Conservation (phyloP, 108 stramenopile species). For the Nitzschia putrida region DNA sequence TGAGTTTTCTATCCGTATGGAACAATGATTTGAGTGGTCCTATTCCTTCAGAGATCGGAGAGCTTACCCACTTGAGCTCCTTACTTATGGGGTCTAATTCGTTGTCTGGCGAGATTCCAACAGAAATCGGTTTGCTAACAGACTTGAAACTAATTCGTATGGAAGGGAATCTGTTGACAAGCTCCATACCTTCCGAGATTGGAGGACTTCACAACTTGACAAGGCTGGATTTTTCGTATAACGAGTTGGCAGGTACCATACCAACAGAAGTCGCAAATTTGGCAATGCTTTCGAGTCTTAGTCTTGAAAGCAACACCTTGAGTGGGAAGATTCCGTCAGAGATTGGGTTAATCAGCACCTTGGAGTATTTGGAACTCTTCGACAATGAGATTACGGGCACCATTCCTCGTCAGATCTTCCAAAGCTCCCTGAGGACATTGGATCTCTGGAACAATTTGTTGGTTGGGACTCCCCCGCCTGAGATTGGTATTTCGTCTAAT, state of each 20-base stretch:
- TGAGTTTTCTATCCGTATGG: conserved; percentile 30
- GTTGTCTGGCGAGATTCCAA: conserved; percentile 53
- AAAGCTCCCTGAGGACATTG: conserved; percentile 33
- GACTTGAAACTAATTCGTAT: conserved; percentile 36
- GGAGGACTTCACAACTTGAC: conserved; percentile 38
- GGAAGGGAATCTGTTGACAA: conserved; percentile 39
- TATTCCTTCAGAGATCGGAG: conserved; percentile 54
- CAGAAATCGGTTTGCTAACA: conserved; percentile 33
- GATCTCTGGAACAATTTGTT: conserved; percentile 33
- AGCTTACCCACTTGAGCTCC: conserved; percentile 39
- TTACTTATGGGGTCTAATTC: conserved; percentile 55
- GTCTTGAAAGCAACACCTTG: conserved; percentile 32
- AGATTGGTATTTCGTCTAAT: conserved; percentile 26
- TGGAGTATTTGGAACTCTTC: conserved; percentile 38
- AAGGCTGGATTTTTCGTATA: conserved; percentile 50
- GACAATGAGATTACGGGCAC: conserved; percentile 31
- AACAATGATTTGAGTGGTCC: conserved; percentile 49
- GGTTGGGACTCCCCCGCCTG: conserved; percentile 32
- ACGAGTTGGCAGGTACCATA: conserved; percentile 61
- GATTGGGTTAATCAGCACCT: conserved; percentile 15
- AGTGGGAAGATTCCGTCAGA: conserved; percentile 15
- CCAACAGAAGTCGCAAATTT: conserved; percentile 48
- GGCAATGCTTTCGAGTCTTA: conserved; percentile 6
- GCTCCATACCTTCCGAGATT: conserved; percentile 58
- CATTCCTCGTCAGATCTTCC: too few species aligned